Evolutionary conservation across 2,329 filamentous ascomycete genomes (phyloP), one percentile per base, ranked within the genome.

Genomic region (Aspergillus amoenus): DNA sequence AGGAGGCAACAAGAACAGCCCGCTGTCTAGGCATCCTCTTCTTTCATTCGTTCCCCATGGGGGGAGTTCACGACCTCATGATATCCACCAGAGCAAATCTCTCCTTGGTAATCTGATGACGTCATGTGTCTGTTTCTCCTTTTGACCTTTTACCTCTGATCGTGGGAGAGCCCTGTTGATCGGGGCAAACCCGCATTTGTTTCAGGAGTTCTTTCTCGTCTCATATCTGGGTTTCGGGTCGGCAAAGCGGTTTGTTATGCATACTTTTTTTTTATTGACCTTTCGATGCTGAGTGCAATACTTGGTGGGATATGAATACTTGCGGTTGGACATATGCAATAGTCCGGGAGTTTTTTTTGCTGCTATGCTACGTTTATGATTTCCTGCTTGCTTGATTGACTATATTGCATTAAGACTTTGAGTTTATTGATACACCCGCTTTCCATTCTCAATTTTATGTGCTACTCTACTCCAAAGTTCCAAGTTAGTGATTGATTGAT

Each of bases 1-100:
- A 84, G 71, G 48, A 70, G 70, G 53, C 66, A 73, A 24, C 70
- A 71, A 17, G 67, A 58, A 13, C 68, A 72, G 41, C 64, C 68
- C 9, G 70, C 71, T 44, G 65, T 52, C 21, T 73, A 59, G 61
- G 11, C 18, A 44, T 21, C 32, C 48, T 48, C 56, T 56, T 22
- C 57, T 48, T 56, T 6, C 41, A 42, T 58, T 46, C 46, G 44
- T 49, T 34, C 42, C 30, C 47, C 30, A 49, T 54, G 41, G 22
- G 24, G 21, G 27, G 39, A 37, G 52, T 37, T 42, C 40, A 55
- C 30, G 52, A 49, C 13, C 42, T 47, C 45, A 47, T 42, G 34
- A 44, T 47, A 41, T 30, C 9, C 27, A 34, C 37, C 21, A 40
- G n/a, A 32, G 27, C 17, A 50, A 15, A 43, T 44, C 46, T 55